Percentiles rank a stretch among this genome's conserved stretches.
These are phyloP conservation scores for Anethum foeniculum DNA, from an alignment of 140 eudicot genomes.

Conservation along the genomic window DNA sequence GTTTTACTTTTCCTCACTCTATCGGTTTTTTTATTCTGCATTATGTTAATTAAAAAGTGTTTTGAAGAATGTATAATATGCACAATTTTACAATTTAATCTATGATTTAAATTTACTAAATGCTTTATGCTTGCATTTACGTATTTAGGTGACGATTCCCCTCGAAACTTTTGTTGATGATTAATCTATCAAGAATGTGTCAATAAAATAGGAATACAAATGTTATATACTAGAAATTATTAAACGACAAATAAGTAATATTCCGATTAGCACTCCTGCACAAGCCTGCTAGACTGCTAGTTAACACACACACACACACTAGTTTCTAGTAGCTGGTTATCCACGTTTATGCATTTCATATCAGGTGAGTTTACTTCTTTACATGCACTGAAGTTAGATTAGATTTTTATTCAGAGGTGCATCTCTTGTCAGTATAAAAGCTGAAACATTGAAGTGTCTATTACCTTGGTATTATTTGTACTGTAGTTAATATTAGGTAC, in stretches of 20 bases:
- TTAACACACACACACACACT: background rate
- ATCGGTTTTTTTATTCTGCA: too few relatives aligned
- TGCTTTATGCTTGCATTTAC: too few relatives aligned
- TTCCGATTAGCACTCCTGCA: background rate
- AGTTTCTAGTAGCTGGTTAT: background rate
- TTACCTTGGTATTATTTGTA: background rate
- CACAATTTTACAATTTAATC: background rate
- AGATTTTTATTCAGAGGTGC: background rate
- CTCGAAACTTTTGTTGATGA: background rate
- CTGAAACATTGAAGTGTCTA: background rate
- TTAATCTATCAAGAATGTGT: background rate
- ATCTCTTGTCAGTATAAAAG: background rate
- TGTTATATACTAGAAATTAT: too few relatives aligned
- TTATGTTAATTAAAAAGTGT: too few relatives aligned
- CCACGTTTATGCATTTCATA: background rate
- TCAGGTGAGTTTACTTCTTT: background rate
- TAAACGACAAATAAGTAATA: background rate
- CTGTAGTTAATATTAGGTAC: background rate
- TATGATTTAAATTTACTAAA: background rate
- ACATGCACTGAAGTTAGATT: background rate
- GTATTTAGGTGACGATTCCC: too few relatives aligned
- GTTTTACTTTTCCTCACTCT: too few relatives aligned
- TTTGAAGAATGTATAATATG: background rate
- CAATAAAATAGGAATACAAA: too few relatives aligned
- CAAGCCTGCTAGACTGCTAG: background rate